Evolutionary conservation across 768 basidiomycete species (phyloP).

Genomic region (Dentipellis sp.): DNA sequence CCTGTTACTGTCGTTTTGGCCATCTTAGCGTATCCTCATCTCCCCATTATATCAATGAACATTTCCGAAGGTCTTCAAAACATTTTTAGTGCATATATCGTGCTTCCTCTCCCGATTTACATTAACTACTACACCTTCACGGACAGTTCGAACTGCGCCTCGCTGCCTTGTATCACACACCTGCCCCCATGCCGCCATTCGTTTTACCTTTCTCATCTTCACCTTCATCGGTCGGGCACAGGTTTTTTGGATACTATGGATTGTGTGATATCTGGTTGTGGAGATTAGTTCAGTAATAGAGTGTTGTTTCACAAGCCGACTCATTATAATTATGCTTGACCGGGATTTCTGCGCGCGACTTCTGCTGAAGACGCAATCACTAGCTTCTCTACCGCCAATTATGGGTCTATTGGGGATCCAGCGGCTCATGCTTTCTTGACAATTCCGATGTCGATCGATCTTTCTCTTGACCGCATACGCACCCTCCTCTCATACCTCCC

Average conservation of each 20-base stretch:
- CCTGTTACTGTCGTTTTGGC: not conserved
- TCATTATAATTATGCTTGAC: too few relatives aligned
- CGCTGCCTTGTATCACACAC: not conserved
- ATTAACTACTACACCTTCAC: not conserved
- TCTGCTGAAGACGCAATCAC: too few relatives aligned
- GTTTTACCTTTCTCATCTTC: not conserved
- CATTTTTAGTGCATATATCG: not conserved
- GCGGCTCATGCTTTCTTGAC: too few relatives aligned
- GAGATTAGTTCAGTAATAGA: not conserved
- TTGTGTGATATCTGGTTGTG: not conserved
- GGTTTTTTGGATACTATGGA: not conserved
- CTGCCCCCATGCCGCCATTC: not conserved
- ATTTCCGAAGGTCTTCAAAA: not conserved
- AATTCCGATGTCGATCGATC: constrained; percentile 34
- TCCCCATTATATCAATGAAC: not conserved
- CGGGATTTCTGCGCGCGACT: too few relatives aligned
- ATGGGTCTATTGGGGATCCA: too few relatives aligned
- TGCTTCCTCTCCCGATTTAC: not conserved
- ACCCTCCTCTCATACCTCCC: constrained; percentile 46
- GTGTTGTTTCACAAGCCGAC: too few relatives aligned
- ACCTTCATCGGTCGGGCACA: not conserved
- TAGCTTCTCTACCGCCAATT: too few relatives aligned
- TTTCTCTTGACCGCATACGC: constrained; percentile 52
- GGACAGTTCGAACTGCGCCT: not conserved
- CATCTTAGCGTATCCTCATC: not conserved